Base-by-base conservation (phyloP, 768 basidiomycete genomes). In the Pisolithus sp. region DNA sequence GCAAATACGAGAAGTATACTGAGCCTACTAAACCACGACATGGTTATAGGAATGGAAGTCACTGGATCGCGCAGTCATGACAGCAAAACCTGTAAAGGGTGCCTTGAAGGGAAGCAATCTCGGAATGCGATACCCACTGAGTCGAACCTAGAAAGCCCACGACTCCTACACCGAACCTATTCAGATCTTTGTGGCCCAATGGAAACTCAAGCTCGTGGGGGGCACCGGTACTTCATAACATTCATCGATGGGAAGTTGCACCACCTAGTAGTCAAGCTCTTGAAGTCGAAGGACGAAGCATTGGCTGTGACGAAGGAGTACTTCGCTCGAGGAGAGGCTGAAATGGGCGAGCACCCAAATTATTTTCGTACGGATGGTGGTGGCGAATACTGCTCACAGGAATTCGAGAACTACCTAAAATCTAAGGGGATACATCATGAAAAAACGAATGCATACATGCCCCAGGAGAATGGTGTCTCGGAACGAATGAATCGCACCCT, bases 301-400 rank as follows among this genome's bases (percentile, higher is more conserved):
- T 21, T 20, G 5, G 18, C 10, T 10, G 18, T 21, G 9, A 41
- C 4, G 10, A 41, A 41, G 21, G 17, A 41, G 18, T 41, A 41
- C 40, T 21, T 41, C 4, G 18, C 18, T 10, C 5, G 18, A 18
- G 40, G 17, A 41, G 40, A 41, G n/a, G 40, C 40, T 20, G 40
- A 41, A n/a, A 41, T 12, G 7, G 40, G 40, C 3, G 7, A 41
- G 18, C 40, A 20, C 21, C 18, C 40, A 41, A 41, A 41, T 18
- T 41, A 23, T 41, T 41, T 41, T 41, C 21, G 18, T 21, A 41
- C 7, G 2, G n/a, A 41, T 20, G 66, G 66, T 3, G 62, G 54
- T 37, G 68, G 30, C 10, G 7, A 71, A 52, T 58, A 67, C 18
- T 52, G 66, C 0, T 68, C 67, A 18, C 44, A 39, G 1, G 48